Percentiles rank a stretch among this genome's conserved stretches.
phyloP scores from a whole-genome alignment of 2,329 filamentous ascomycete genomes.

The Calonectria leucothoes region DNA sequence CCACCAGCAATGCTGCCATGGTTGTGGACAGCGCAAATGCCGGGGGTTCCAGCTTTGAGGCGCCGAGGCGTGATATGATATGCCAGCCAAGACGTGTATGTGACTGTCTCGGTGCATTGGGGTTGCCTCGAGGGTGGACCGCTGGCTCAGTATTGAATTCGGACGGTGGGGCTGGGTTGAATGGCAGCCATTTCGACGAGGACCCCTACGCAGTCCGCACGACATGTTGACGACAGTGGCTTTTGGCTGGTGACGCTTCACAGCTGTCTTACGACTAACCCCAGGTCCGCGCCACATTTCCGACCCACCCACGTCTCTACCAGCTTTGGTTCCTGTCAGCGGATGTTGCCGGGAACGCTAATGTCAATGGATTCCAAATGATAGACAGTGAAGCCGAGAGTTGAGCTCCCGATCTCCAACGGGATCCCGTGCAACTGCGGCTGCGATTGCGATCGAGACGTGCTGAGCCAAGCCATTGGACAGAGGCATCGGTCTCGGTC shows the following conservation, averaged over 20 bases:
- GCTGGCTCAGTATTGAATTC: not conserved
- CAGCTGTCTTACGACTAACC: not conserved
- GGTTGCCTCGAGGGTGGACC: not conserved
- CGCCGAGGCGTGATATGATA: not conserved
- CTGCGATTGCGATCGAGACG: constrained; percentile 22
- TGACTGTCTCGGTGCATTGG: not conserved
- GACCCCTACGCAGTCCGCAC: not conserved
- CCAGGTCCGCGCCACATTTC: constrained; percentile 4
- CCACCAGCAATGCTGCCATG: not conserved
- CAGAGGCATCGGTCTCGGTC: constrained; percentile 18
- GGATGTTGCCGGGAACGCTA: constrained; percentile 2
- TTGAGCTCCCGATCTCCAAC: constrained; percentile 25
- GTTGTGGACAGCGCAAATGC: not conserved
- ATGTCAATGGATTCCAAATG: not conserved
- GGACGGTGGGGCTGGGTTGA: not conserved
- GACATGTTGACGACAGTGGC: not conserved
- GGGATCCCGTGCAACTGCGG: not conserved
- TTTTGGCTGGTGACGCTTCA: not conserved
- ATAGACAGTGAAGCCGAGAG: not conserved
- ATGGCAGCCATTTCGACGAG: not conserved
- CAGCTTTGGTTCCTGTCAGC: not conserved
- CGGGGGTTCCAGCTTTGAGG: not conserved
- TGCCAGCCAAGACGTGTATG: not conserved
- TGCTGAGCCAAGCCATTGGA: constrained; percentile 7
- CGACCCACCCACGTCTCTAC: not conserved